phyloP scores from a whole-genome alignment of 2,329 filamentous ascomycete genomes.

The Cryphonectria radicalis region DNA sequence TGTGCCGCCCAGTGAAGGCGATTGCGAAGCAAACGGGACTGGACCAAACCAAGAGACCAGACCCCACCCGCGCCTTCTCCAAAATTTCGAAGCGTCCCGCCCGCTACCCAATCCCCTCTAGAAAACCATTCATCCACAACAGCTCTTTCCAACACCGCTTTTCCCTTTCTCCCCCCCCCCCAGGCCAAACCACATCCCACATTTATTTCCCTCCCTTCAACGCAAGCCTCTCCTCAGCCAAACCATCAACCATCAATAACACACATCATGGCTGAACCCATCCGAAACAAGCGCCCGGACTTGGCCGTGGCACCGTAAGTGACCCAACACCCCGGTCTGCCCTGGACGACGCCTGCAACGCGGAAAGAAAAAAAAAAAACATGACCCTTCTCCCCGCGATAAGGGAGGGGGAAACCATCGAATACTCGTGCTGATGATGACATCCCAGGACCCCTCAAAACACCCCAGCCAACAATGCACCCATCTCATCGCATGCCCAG shows the following conservation, averaged over 20 bases:
- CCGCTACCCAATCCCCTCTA: conserved; percentile 13
- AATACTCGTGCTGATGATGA: conserved; percentile 33
- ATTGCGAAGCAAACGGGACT: conserved; percentile 1
- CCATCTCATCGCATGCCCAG: conserved; percentile 96
- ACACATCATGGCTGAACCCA: conserved; percentile 63
- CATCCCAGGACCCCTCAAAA: conserved; percentile 90
- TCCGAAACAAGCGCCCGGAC: conserved; percentile 66
- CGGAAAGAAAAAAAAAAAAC: not conserved
- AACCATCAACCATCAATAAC: conserved; percentile 35
- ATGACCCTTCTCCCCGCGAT: conserved; percentile 20
- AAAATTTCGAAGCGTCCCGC: conserved; percentile 19
- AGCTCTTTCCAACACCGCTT: conserved; percentile 33
- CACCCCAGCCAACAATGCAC: conserved; percentile 92
- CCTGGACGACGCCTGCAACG: conserved; percentile 1
- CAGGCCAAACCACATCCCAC: not conserved
- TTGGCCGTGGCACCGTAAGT: conserved; percentile 63
- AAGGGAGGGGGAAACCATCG: conserved; percentile 22
- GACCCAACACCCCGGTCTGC: conserved; percentile 23
- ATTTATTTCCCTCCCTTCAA: not conserved
- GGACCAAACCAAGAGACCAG: not conserved
- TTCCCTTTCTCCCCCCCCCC: conserved; percentile 6
- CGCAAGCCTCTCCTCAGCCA: conserved; percentile 30
- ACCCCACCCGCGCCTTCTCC: conserved; percentile 18
- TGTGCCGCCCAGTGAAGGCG: not conserved
- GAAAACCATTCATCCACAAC: conserved; percentile 18